Evolutionary conservation across 2,329 filamentous ascomycete species (phyloP).

Genomic region (Colletotrichum coccodes): DNA sequence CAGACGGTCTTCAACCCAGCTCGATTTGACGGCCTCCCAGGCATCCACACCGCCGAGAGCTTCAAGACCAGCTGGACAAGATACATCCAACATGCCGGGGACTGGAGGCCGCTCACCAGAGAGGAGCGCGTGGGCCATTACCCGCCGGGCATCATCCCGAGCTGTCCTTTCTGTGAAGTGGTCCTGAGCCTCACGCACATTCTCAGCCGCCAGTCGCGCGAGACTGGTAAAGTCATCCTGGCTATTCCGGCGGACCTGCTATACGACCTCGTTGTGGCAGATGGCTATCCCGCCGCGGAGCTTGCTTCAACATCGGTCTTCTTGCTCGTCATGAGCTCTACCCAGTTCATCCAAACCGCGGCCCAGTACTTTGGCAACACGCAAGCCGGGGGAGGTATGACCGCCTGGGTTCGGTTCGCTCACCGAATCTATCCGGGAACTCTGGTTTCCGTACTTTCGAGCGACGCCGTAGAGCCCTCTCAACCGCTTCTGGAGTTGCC

Average conservation of each 20-base stretch:
- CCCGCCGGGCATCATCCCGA: not conserved
- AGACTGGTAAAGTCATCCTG: not conserved
- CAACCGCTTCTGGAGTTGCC: not conserved
- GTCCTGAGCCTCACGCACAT: not conserved
- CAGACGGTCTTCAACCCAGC: not conserved
- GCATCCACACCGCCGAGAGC: not conserved
- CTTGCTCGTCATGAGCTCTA: not conserved
- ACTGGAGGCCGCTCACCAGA: not conserved
- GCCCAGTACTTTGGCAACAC: not conserved
- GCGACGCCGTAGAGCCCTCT: not conserved
- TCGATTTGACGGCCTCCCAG: not conserved
- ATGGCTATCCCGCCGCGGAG: not conserved
- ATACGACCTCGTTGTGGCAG: not conserved
- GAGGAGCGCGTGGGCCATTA: not conserved
- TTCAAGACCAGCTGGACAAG: not conserved
- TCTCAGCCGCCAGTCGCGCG: not conserved
- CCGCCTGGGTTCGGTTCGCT: not conserved
- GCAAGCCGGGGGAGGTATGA: not conserved
- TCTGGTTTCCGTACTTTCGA: not conserved
- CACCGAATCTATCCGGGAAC: not conserved
- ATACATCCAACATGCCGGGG: constrained; percentile 6
- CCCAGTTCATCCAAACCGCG: not conserved
- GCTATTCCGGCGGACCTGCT: not conserved
- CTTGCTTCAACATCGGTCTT: not conserved
- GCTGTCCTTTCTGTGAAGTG: constrained; percentile 8